phyloP scores from a whole-genome alignment of 2,329 filamentous ascomycete genomes.

The Aureobasidium musti region DNA sequence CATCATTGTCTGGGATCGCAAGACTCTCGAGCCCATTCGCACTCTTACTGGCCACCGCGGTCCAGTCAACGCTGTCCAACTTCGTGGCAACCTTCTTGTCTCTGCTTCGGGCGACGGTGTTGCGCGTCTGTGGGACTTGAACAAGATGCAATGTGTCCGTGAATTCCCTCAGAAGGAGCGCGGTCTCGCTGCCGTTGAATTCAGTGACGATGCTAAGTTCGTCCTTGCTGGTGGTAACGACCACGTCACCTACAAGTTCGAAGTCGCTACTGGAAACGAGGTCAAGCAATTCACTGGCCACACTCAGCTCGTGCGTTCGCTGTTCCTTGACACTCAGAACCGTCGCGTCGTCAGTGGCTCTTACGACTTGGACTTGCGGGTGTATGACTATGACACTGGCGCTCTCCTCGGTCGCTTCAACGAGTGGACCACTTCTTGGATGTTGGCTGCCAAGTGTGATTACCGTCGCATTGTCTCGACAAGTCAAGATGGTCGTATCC shows the following conservation, averaged over 20 bases:
- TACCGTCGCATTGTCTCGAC: constrained; percentile 93
- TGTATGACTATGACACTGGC: constrained; percentile 84
- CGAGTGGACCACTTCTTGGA: constrained; percentile 97
- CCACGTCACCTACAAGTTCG: constrained; percentile 93
- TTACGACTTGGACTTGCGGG: constrained; percentile 94
- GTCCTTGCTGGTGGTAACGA: constrained; percentile 95
- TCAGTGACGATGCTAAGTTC: constrained; percentile 90
- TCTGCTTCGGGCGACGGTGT: constrained; percentile 92
- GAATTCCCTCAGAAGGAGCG: constrained; percentile 90
- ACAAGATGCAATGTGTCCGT: constrained; percentile 82
- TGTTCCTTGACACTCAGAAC: constrained; percentile 87
- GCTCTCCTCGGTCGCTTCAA: constrained; percentile 79
- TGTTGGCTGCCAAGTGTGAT: constrained; percentile 92
- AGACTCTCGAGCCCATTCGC: constrained; percentile 72
- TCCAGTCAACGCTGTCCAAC: constrained; percentile 93
- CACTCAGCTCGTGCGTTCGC: constrained; percentile 78
- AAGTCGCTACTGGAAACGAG: constrained; percentile 84
- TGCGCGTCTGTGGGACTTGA: constrained; percentile 94
- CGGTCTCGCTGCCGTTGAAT: constrained; percentile 92
- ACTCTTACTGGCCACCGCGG: constrained; percentile 83
- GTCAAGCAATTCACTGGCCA: constrained; percentile 81
- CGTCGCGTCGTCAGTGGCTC: constrained; percentile 85
- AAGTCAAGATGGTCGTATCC: constrained; percentile 86
- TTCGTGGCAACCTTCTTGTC: constrained; percentile 88
- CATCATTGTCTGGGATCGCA: constrained; percentile 92